Evolutionary conservation across 257 asterid species (phyloP), one percentile per base, ranked within the genome.

Genomic region (Perilla frutescens): DNA sequence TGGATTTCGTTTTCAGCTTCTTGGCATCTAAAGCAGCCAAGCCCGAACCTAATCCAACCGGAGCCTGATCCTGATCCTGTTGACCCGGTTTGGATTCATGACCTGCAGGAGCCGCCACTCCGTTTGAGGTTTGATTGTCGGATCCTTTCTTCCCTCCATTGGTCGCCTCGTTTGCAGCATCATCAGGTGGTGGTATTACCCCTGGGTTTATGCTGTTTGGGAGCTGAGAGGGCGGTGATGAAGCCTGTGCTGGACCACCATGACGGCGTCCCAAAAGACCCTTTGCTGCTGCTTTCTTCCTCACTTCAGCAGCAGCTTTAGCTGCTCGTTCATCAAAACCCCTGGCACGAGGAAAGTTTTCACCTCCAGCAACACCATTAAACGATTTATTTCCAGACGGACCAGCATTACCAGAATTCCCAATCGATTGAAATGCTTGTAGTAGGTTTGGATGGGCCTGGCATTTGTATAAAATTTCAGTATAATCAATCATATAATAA

Each of bases 241-340:
- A 15, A 71, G 87, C 87, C 59, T 80, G 87, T 40, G 81, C 87
- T 6, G 96, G 89, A 67, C 83, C 88, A 44, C 87, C 93, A 12
- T 83, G 96, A 11, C 88, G 97, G 49, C 91, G 96, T 41, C 81
- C 79, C 69, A 81, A 66, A 54, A 90, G 88, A 72, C 98, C 98
- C 78, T 86, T 86, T 7, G 98, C 99, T 26, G 97, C 97, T 51
- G 98, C 98, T 81, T 92, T 95, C 80, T 90, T 91, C 54, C 96
- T 81, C 54, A 74, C 87, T 71, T 91, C 98, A 4, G 92, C 98
- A 51, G 97, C 86, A 59, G 98, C 97, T 47, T 87, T 83, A 36
- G 92, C 97, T 43, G 90, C 96, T 80, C 98, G 82, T 80, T 92
- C 98, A 47, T 92, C 98, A 7, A 90, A 89, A 47, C 97, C 98